phyloP scores from a whole-genome alignment of 805 yeast species.

The Yarrowia divulgata region DNA sequence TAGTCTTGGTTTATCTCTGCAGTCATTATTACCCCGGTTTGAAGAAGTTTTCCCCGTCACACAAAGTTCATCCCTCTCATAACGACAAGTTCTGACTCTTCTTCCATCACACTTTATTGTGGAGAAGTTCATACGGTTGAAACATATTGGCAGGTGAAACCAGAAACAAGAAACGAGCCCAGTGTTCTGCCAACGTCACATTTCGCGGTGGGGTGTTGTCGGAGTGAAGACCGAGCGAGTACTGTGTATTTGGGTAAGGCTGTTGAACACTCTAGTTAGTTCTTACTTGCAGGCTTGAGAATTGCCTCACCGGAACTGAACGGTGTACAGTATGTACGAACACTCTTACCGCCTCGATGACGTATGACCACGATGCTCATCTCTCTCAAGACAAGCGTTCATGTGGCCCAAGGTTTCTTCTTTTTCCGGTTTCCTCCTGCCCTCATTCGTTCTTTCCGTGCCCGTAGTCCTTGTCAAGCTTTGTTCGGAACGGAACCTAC shows the following conservation, averaged over 20 bases:
- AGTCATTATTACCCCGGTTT: too few species aligned
- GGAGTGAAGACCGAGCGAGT: too few species aligned
- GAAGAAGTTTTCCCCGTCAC: too few species aligned
- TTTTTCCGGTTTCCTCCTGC: neutral
- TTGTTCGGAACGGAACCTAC: slow-evolving; percentile 23
- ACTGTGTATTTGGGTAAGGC: too few species aligned
- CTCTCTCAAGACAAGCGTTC: neutral
- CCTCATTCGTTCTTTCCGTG: neutral
- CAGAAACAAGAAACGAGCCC: neutral
- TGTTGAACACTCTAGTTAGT: too few species aligned
- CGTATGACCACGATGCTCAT: neutral
- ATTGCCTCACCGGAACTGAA: too few species aligned
- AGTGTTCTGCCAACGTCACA: neutral
- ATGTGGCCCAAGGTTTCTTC: neutral
- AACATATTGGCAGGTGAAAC: slow-evolving; percentile 29
- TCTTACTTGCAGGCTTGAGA: too few species aligned
- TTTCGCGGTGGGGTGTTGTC: neutral
- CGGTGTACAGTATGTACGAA: too few species aligned
- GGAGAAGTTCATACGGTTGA: neutral
- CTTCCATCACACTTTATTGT: neutral
- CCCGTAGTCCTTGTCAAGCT: neutral
- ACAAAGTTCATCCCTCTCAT: neutral
- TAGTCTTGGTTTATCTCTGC: too few species aligned
- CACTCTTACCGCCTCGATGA: neutral
- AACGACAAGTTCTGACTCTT: too few species aligned